Evolutionary conservation across 208 protist species (phyloP), one percentile per base, ranked within the genome.

Genomic region (Acanthamoeba quina): DNA sequence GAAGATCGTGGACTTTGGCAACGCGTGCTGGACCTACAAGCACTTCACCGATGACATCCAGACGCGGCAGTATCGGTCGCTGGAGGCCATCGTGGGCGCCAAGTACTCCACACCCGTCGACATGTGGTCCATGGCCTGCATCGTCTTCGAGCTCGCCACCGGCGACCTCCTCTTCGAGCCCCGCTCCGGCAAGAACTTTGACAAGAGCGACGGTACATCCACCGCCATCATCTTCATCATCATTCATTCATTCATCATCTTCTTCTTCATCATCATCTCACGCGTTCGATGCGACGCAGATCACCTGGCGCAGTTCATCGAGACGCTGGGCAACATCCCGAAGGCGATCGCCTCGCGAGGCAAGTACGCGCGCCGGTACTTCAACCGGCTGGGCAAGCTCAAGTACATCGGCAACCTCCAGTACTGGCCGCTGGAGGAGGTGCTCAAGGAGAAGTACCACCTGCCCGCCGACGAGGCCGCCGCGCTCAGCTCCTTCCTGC

Each of bases 1-100:
- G n/a, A 99, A 99, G 70, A 95, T 99, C 11, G 99, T 98, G 21
- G 99, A 99, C 96, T 99, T 99, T 94, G 99, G 99, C 82, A 99
- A 99, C 97, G 99, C 99, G 58, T 99, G 99, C 97, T 99, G 99
- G 98, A 98, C 97, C 0, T 94, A 99, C 95, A 97, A 99, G 80
- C 99, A 99, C 96, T 99, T 99, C 95, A 99, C 99, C 15, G 89
- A 97, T 31, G 97, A 98, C 94, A 98, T 99, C 83, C 98, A 98
- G 86, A 99, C 98, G 10, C 95, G 98, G 24, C 98, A 99, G 95
- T 99, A 99, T 85, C 97, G 98, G 37, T 96, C 95, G 54, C 97
- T 96, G 5, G 97, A 98, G 78, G 97, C 98, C 29, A 97, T 98
- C 6, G 34, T 98, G 17, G 96, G 96, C 19, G 94, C 90, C 3